Evolutionary conservation across 495 filamentous ascomycete species (phyloP), one percentile per base, ranked within the genome.

Genomic region (Penicillium herquei): DNA sequence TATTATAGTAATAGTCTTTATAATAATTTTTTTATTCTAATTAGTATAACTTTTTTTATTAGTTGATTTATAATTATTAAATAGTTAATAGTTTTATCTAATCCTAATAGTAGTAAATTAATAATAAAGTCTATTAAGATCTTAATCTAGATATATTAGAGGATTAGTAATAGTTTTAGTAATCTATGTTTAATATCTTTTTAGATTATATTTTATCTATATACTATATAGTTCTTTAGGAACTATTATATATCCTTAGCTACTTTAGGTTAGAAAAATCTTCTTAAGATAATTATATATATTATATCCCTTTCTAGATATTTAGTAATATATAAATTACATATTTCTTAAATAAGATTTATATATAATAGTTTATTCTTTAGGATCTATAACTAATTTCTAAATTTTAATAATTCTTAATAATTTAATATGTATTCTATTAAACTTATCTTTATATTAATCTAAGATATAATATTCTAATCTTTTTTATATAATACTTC

Each of bases 1-100:
- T 6, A 46, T 46, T 4, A 18, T 46, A 6, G 7, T 46, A 46
- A 31, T 31, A 21, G 4, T 46, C 10, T 46, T 21, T 13, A 12
- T 10, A 33, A 49, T 32, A 49, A 34, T 42, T 42, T 42, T 7
- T n/a, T 42, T 42, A 42, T 42, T 42, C 40, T 42, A 42, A 42
- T 14, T 14, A 42, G 40, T 5, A 42, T 42, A 42, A 18, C 6
- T n/a, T n/a, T n/a, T 42, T 18, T 42, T 42, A 14, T 42, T 42
- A 42, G 13, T 35, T 35, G 11, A 11, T 35, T 11, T 35, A 35
- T 35, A 35, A 35, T 35, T 35, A 35, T 35, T 6, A 35, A 11
- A 35, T 35, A 35, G 11, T 35, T 35, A 6, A 35, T 35, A 6
- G 11, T 11, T 35, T 35, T 35, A 35, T 35, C 11, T 6, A 11